Base-by-base conservation (phyloP, 2,329 filamentous ascomycete species). In the Trichoderma koningii region DNA sequence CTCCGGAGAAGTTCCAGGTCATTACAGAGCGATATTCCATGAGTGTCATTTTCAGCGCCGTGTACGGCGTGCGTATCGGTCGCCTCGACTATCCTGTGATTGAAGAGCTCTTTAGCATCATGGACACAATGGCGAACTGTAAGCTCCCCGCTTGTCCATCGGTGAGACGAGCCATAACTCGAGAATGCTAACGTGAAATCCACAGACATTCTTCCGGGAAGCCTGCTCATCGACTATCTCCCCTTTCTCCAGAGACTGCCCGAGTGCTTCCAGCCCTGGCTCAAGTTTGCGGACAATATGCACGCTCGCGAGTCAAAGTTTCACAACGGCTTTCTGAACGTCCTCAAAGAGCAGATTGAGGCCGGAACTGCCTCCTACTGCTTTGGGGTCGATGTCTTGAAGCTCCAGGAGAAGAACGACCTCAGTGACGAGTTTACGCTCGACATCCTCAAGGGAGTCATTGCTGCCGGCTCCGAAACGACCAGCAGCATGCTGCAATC, bases 21-120 rank as follows among this genome's bases (percentile, higher is more conserved):
- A 55, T 65, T 15, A 50, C 52, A 2, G 38, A 63, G 21, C 65
- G 65, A 38, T 68, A 51, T 44, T 50, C 66, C 0, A 64, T 51
- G 21, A 66, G 65, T 26, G 65, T 68, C n/a, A 64, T 62, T 23
- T 66, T 68, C n/a, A 64, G 61, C 45, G 62, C 51, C 26, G 62
- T 62, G 6, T 65, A 66, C 26, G 64, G 60, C 9, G 55, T 57
- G n/a, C 41, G 60, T 10, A 7, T 62, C 2, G 19, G 14, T 21
- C 42, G 52, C 4, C 48, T 68, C 4, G 60, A 64, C 17, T 48
- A 52, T 44, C 63, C 63, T 7, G 38, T 63, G 2, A 65, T 66
- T 10, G 15, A 9, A 5, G 57, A 64, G 2, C 28, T 66, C 0
- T 59, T 51, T 12, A n/a, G 47, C 7, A 42, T 68, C 26, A 28